phyloP scores from a whole-genome alignment of 495 filamentous ascomycete genomes.

The Daldinia childiae region DNA sequence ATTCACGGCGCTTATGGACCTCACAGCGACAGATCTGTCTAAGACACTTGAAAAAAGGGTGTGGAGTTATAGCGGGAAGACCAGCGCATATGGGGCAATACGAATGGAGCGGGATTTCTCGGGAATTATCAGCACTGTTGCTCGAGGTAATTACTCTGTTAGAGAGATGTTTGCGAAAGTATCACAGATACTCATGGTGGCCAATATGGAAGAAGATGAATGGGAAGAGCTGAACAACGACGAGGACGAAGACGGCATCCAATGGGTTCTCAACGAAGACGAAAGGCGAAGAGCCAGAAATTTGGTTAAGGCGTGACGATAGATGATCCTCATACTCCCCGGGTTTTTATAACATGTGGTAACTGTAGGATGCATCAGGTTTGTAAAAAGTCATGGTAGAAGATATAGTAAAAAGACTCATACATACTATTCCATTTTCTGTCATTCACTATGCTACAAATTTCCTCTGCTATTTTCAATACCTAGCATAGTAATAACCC shows the following conservation, averaged over 20 bases:
- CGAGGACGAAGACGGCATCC: constrained; percentile 57
- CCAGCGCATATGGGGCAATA: constrained; percentile 85
- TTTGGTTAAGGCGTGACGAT: constrained; percentile 51
- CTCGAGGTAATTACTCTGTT: constrained; percentile 80
- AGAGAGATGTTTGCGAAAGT: constrained; percentile 82
- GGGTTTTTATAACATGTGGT: constrained; percentile 6
- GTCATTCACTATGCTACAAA: neutral
- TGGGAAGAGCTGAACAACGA: constrained; percentile 74
- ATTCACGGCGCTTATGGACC: constrained; percentile 74
- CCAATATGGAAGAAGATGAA: constrained; percentile 98
- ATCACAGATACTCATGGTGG: constrained; percentile 84
- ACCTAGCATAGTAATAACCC: neutral
- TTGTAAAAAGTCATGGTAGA: constrained; percentile 12
- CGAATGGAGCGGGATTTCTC: constrained; percentile 88
- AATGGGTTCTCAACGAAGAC: constrained; percentile 64
- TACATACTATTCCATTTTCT: neutral
- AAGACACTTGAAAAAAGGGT: constrained; percentile 87
- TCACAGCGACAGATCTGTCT: constrained; percentile 76
- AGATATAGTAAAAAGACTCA: neutral
- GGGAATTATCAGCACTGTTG: constrained; percentile 78
- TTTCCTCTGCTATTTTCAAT: neutral
- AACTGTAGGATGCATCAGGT: constrained; percentile 11
- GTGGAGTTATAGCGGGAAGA: constrained; percentile 81
- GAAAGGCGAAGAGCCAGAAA: constrained; percentile 63
- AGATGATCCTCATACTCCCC: constrained; percentile 8